Percentiles rank a stretch among this genome's conserved stretches.
Evolutionary conservation across 2,329 filamentous ascomycete genomes (phyloP).

Genomic region (Fusarium guadeloupense): DNA sequence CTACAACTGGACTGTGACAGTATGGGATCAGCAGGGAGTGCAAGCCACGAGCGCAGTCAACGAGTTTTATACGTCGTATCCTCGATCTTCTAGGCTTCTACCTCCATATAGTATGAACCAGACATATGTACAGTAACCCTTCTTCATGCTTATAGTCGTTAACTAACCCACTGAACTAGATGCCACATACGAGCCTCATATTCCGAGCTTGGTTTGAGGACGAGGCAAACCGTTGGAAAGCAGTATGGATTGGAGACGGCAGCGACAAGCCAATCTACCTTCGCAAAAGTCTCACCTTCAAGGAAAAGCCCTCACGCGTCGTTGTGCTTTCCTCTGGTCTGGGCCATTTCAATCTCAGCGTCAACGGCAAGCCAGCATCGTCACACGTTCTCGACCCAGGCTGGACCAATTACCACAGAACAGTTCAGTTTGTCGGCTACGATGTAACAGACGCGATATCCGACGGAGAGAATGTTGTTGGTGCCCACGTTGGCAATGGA

Average conservation of each 20-base stretch:
- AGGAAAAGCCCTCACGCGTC: slow-evolving; percentile 45
- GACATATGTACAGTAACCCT: slow-evolving; percentile 43
- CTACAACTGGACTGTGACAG: slow-evolving; percentile 50
- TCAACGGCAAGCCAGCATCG: slow-evolving; percentile 48
- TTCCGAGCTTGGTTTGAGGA: slow-evolving; percentile 55
- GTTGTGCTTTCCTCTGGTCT: slow-evolving; percentile 51
- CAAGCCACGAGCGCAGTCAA: slow-evolving; percentile 41
- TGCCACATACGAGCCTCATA: slow-evolving; percentile 53
- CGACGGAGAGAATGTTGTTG: slow-evolving; percentile 51
- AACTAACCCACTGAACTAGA: slow-evolving; percentile 31
- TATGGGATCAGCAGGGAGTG: slow-evolving; percentile 49
- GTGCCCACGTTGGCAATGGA: slow-evolving; percentile 54
- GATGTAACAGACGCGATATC: slow-evolving; percentile 50
- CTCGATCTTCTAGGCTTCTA: slow-evolving; percentile 46
- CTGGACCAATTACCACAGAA: slow-evolving; percentile 53
- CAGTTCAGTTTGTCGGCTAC: slow-evolving; percentile 55
- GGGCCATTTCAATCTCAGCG: slow-evolving; percentile 52
- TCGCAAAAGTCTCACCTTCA: slow-evolving; percentile 46
- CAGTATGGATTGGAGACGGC: slow-evolving; percentile 52
- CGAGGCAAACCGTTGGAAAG: slow-evolving; percentile 51
- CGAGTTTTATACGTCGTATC: slow-evolving; percentile 53
- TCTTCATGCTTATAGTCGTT: not conserved
- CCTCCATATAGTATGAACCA: slow-evolving; percentile 55
- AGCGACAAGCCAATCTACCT: slow-evolving; percentile 53
- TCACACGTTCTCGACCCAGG: slow-evolving; percentile 51